Evolutionary conservation across 768 basidiomycete species (phyloP).

Genomic region (Rhizopogon vulgaris): DNA sequence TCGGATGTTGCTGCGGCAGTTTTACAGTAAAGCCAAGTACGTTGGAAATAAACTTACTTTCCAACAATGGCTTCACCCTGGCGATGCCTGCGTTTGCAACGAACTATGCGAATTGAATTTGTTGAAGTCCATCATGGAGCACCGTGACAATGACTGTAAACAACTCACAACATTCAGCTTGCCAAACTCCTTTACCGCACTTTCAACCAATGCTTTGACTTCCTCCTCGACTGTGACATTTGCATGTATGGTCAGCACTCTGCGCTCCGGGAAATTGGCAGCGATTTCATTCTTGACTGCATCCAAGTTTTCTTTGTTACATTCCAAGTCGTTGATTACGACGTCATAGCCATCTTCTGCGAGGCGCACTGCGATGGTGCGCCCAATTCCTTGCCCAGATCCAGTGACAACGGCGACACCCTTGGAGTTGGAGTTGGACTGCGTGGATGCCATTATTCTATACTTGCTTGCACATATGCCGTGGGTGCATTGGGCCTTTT

Average conservation of each 20-base stretch:
- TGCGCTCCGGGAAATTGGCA: conserved; percentile 4
- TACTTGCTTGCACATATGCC: no score
- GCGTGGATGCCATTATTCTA: not conserved
- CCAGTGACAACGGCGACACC: conserved; percentile 28
- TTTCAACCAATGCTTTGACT: conserved; percentile 25
- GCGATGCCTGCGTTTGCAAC: conserved; percentile 20
- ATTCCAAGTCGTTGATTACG: conserved; percentile 28
- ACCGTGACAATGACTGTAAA: not conserved
- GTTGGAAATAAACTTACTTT: conserved; percentile 11
- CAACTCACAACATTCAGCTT: conserved; percentile 29
- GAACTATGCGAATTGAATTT: not conserved
- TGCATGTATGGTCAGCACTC: conserved; percentile 10
- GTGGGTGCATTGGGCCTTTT: no score
- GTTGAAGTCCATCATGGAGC: not conserved
- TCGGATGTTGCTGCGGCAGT: conserved; percentile 22
- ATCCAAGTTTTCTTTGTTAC: conserved; percentile 13
- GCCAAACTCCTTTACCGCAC: conserved; percentile 19
- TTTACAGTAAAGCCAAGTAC: not conserved
- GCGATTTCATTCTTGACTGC: conserved; percentile 10
- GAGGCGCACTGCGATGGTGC: conserved; percentile 28
- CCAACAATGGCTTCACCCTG: conserved; percentile 1
- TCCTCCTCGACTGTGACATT: conserved; percentile 24
- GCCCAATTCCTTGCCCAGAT: conserved; percentile 28
- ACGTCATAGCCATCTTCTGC: conserved; percentile 31
- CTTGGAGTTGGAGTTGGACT: conserved; percentile 15